Conservation (phyloP, 1,284 basidiomycete species). For the Marasmius oreades region DNA sequence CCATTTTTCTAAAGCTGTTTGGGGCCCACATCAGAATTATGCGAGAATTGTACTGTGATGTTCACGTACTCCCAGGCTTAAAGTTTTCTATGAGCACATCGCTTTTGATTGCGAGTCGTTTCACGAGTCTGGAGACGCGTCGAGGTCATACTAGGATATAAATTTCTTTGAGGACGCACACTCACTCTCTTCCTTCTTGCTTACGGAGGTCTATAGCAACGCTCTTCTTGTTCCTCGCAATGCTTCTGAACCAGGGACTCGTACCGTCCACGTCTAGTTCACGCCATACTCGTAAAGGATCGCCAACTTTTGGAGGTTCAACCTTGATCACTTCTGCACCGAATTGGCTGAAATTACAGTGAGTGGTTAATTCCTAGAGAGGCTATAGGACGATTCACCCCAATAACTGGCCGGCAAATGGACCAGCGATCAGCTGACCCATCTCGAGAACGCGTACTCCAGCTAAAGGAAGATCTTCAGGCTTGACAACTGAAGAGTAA, state of each 20-base stretch:
- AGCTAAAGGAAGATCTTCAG: constrained; percentile 41
- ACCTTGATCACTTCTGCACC: constrained; percentile 72
- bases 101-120: constrained; percentile 52
- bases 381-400: constrained; percentile 36
- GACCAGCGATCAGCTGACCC: constrained; percentile 68
- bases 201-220: constrained; percentile 62
- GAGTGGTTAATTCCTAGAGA: not conserved
- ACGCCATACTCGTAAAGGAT: constrained; percentile 68
- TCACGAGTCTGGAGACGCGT: constrained; percentile 47
- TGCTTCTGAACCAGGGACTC: constrained; percentile 70
- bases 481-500: not conserved
- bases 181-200: constrained; percentile 58
- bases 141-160: not conserved
- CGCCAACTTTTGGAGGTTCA: constrained; percentile 57
- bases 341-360: constrained; percentile 46
- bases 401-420: constrained; percentile 67
- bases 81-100: constrained; percentile 71
- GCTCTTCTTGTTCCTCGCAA: constrained; percentile 70
- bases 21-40: not conserved
- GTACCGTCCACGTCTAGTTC: constrained; percentile 67
- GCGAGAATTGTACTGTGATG: not conserved
- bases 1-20: constrained; percentile 65
- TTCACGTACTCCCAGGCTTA: constrained; percentile 62
- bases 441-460: constrained; percentile 66
- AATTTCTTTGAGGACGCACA: constrained; percentile 9